A percentile compares a stretch with the other conserved stretches of the same genome.
Conservation (phyloP, 2,329 filamentous ascomycete genomes). For the Ophiostoma tasmaniense region DNA sequence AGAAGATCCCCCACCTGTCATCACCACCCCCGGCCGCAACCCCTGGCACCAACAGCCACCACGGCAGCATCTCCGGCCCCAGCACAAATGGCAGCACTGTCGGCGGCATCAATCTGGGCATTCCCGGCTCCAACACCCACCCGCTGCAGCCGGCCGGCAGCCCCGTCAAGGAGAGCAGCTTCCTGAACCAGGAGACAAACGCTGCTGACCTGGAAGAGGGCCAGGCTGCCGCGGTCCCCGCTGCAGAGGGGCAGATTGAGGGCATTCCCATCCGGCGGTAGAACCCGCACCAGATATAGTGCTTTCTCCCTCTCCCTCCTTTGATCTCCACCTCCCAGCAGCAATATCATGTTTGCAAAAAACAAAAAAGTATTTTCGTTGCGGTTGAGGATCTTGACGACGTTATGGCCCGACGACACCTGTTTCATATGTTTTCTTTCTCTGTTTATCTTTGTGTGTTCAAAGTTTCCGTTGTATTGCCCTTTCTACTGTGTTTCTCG, state of each 20-base stretch:
- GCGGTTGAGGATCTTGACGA: conserved; percentile 2
- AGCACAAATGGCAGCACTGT: conserved; percentile 18
- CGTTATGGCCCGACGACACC: conserved; percentile 4
- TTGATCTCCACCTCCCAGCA: neutral
- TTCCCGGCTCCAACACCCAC: conserved; percentile 31
- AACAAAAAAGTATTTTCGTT: neutral
- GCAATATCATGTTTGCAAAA: neutral
- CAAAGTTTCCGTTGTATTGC: neutral
- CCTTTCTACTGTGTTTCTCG: neutral
- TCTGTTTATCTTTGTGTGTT: neutral
- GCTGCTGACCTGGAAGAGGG: conserved; percentile 41
- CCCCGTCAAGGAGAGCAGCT: conserved; percentile 85
- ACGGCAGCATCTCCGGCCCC: conserved; percentile 21
- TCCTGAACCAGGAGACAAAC: conserved; percentile 74
- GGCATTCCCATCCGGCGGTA: conserved; percentile 58
- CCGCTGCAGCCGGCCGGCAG: conserved; percentile 56
- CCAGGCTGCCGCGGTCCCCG: conserved; percentile 10
- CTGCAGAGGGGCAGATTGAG: conserved; percentile 27
- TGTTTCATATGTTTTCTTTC: neutral
- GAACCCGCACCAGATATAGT: neutral
- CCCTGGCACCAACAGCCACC: conserved; percentile 22
- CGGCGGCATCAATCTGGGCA: conserved; percentile 33
- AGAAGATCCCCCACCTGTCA: conserved; percentile 87
- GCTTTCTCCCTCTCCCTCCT: neutral
- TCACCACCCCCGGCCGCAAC: conserved; percentile 45